phyloP scores from a whole-genome alignment of 2,329 filamentous ascomycete genomes.

The Westerdykella ornata region DNA sequence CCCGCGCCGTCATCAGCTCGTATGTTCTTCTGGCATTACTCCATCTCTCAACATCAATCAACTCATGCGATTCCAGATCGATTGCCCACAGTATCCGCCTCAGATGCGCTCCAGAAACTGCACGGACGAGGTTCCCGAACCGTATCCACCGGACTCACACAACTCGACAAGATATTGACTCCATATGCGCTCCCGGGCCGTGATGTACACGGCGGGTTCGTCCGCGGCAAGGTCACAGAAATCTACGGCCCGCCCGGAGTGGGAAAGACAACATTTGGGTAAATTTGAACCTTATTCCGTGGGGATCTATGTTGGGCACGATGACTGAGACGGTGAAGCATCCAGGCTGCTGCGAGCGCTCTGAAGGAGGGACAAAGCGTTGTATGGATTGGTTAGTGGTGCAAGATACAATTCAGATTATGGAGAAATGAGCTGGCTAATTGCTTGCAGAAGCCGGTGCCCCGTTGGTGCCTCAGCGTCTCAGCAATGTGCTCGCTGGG shows the following conservation, averaged over 20 bases:
- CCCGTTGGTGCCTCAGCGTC: constrained; percentile 43
- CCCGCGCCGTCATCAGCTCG: constrained; percentile 33
- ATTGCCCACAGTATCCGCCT: constrained; percentile 69
- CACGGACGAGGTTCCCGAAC: constrained; percentile 45
- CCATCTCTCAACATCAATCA: not conserved
- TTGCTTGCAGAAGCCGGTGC: constrained; percentile 39
- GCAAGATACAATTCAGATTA: not conserved
- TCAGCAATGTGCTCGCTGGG: constrained; percentile 38
- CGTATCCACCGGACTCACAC: constrained; percentile 44
- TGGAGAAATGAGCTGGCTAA: constrained; percentile 15
- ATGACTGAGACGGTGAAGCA: constrained; percentile 44
- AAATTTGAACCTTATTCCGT: constrained; percentile 33
- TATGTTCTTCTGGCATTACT: constrained; percentile 15
- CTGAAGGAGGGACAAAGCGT: constrained; percentile 57
- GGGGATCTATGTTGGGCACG: constrained; percentile 6
- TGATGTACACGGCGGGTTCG: constrained; percentile 49
- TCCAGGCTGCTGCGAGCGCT: constrained; percentile 62
- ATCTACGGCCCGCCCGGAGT: constrained; percentile 80
- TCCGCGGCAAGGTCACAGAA: constrained; percentile 73
- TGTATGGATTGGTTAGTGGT: constrained; percentile 71
- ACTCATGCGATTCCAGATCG: constrained; percentile 51
- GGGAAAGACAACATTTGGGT: constrained; percentile 81
- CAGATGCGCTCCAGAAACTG: constrained; percentile 60
- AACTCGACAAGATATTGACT: constrained; percentile 42
- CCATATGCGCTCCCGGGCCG: constrained; percentile 21